Percentiles rank a stretch among this genome's conserved stretches.
These are phyloP conservation scores for Epichloe scottii DNA, from an alignment of 2,329 filamentous ascomycete genomes.

Conservation along the genomic window DNA sequence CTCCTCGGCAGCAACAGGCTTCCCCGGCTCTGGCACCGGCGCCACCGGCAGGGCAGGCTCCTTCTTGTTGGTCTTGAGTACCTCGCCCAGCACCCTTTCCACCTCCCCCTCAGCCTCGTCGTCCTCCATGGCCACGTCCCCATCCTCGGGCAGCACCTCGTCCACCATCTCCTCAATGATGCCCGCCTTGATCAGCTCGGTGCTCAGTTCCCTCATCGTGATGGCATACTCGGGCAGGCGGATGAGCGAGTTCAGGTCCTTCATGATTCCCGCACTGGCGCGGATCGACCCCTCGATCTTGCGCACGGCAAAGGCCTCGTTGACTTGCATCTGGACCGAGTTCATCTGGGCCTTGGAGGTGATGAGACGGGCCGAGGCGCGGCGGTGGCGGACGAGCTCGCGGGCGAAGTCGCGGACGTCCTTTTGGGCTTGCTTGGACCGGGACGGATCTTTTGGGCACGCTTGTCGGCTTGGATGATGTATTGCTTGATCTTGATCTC, in stretches of 20 bases:
- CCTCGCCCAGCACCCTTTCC: slow-evolving; percentile 83
- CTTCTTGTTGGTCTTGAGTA: slow-evolving; percentile 69
- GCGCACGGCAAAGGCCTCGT: slow-evolving; percentile 86
- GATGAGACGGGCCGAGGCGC: slow-evolving; percentile 58
- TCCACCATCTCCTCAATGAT: slow-evolving; percentile 97
- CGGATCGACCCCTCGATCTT: slow-evolving; percentile 92
- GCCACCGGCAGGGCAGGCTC: slow-evolving; percentile 44
- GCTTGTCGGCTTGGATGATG: slow-evolving; percentile 71
- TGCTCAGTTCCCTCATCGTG: slow-evolving; percentile 79
- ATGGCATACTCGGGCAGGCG: slow-evolving; percentile 72
- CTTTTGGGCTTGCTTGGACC: slow-evolving; percentile 63
- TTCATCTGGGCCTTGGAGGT: slow-evolving; percentile 86
- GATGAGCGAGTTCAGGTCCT: slow-evolving; percentile 81
- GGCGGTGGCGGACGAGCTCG: slow-evolving; percentile 74
- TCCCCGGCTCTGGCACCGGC: slow-evolving; percentile 37
- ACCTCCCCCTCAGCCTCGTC: slow-evolving; percentile 70
- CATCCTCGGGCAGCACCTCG: slow-evolving; percentile 67
- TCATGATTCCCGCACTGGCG: slow-evolving; percentile 86
- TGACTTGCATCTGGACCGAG: slow-evolving; percentile 94
- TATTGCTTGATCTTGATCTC: slow-evolving; percentile 76
- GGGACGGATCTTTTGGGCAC: slow-evolving; percentile 68
- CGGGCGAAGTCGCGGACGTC: slow-evolving; percentile 82
- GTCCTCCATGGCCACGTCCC: slow-evolving; percentile 61
- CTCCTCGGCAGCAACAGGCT: slow-evolving; percentile 35
- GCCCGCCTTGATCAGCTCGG: slow-evolving; percentile 84